phyloP scores from a whole-genome alignment of 495 filamentous ascomycete species.

The Penicillium subrubescens region DNA sequence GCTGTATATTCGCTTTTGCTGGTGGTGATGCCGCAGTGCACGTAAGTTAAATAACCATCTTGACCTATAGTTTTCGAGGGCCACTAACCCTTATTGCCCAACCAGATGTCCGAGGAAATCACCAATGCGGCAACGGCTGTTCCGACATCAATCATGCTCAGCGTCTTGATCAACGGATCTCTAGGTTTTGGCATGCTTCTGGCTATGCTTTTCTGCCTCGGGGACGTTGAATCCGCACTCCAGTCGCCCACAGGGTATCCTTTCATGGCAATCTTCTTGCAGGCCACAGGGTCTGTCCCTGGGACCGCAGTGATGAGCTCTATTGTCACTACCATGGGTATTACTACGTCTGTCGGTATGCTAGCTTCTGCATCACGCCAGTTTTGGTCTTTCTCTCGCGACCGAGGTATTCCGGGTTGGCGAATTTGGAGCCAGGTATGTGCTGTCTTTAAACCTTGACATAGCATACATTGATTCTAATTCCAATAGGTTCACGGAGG shows the following conservation, averaged over 20 bases:
- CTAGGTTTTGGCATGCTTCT: slow-evolving; percentile 54
- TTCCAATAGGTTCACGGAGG: slow-evolving; percentile 24
- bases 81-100: not conserved
- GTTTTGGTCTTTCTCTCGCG: slow-evolving; percentile 58
- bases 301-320: slow-evolving; percentile 49
- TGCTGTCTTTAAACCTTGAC: not conserved
- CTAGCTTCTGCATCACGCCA: slow-evolving; percentile 54
- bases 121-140: slow-evolving; percentile 46
- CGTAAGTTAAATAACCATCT: slow-evolving; percentile 26
- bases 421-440: slow-evolving; percentile 45
- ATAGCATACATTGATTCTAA: not conserved
- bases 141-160: slow-evolving; percentile 49
- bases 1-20: slow-evolving; percentile 44
- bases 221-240: slow-evolving; percentile 43
- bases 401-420: slow-evolving; percentile 54
- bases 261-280: slow-evolving; percentile 54
- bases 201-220: slow-evolving; percentile 50
- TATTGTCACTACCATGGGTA: slow-evolving; percentile 44
- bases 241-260: slow-evolving; percentile 44
- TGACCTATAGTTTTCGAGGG: too few species aligned
- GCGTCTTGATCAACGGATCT: slow-evolving; percentile 49
- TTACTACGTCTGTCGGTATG: slow-evolving; percentile 46
- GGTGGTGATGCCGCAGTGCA: slow-evolving; percentile 46
- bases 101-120: slow-evolving; percentile 58
- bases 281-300: slow-evolving; percentile 40